Base-by-base conservation (phyloP, 257 asterid species). In the Jaltomata sinuosa region DNA sequence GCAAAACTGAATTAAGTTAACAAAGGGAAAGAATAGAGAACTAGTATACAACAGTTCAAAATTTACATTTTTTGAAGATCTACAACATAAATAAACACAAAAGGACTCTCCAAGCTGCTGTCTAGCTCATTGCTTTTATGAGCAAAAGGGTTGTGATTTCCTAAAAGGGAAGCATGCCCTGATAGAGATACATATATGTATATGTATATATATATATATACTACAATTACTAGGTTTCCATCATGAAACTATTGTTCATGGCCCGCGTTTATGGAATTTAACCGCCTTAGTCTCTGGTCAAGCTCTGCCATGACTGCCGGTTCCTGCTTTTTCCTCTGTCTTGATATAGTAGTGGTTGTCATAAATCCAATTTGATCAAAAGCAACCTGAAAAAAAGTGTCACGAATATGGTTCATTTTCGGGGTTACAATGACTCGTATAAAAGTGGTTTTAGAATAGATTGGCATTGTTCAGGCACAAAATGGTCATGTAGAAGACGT, bases 271-370 rank as follows among this genome's bases (percentile, higher is more conserved):
- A 81, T 5, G 31, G 97, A 89, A 87, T 90, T 92, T 82, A 96
- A 88, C 52, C 99, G 90, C 83, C 92, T 89, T 82, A 89, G 80
- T 90, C 99, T 93, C 87, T 96, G 93, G 77, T 94, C 97, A 40
- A 96, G 98, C 91, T 93, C 99, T 27, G 98, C 99, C 97, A 93
- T 92, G 38, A 96, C 99, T 3, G 97, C 99, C 14, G 98, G 93
- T 89, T 92, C 99, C 89, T 96, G 99, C 87, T 94, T 96, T 85
- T 96, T 96, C 94, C 98, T 87, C 84, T 96, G 96, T 90, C 93
- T 96, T 32, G 97, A 91, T 87, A 96, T 91, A 78, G 85, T 92
- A 29, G 93, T 91, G 22, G 95, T 92, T 19, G 94, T 89, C 98
- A 94, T 93, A 53, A 91, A 91, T 25, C 99, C 98, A 67, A 94